phyloP scores from a whole-genome alignment of 2,329 filamentous ascomycete genomes.

The Hymenoscyphus occultus region DNA sequence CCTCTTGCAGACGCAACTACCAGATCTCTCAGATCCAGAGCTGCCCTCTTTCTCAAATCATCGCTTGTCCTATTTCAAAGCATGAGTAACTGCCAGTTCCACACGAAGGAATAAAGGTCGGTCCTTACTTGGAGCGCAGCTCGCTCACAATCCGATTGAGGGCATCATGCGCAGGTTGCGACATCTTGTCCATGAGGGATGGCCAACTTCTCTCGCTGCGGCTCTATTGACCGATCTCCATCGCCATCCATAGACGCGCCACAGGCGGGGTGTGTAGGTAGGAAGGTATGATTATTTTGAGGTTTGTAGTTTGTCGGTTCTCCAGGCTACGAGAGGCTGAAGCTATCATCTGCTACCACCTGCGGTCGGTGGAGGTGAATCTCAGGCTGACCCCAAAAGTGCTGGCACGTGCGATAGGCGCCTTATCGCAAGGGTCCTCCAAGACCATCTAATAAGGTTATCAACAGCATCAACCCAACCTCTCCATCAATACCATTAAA shows the following conservation, averaged over 20 bases:
- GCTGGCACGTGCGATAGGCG: neutral
- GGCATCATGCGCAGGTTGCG: slow-evolving; percentile 34
- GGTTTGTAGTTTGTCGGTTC: neutral
- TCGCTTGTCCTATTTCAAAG: slow-evolving; percentile 29
- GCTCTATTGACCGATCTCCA: slow-evolving; percentile 27
- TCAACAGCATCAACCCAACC: neutral
- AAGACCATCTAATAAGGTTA: slow-evolving; percentile 10
- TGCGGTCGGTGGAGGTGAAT: neutral
- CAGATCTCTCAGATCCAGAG: slow-evolving; percentile 35
- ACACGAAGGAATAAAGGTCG: neutral
- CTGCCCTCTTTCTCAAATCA: slow-evolving; percentile 36
- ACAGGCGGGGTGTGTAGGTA: slow-evolving; percentile 11
- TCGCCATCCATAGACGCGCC: slow-evolving; percentile 28
- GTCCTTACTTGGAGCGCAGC: slow-evolving; percentile 32
- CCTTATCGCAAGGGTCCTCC: neutral
- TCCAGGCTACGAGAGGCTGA: slow-evolving; percentile 5
- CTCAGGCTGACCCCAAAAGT: neutral
- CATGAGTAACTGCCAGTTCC: slow-evolving; percentile 14
- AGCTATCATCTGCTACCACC: neutral
- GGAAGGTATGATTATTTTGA: neutral
- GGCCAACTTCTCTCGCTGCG: slow-evolving; percentile 21
- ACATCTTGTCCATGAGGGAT: slow-evolving; percentile 30
- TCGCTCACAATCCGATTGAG: slow-evolving; percentile 35
- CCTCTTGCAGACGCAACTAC: slow-evolving; percentile 37
- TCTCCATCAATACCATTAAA: neutral